Evolutionary conservation across 352 stramenopile species (phyloP).

Genomic region (Globisporangium cystogenes): DNA sequence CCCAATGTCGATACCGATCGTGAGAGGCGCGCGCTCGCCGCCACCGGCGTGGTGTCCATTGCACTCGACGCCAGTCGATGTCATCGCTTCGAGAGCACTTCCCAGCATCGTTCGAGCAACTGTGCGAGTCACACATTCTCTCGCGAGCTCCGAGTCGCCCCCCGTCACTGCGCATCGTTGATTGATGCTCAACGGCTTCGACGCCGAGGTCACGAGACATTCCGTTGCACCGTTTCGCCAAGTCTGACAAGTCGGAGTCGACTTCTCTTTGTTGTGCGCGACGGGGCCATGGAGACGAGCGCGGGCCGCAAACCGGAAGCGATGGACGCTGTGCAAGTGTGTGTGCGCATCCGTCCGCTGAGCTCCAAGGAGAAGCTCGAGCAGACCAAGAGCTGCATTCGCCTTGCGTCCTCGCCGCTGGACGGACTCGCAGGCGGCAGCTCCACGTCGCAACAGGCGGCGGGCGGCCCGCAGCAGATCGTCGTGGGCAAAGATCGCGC

Average conservation of each 20-base stretch:
- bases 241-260: too few relatives aligned
- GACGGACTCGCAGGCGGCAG: constrained; percentile 34
- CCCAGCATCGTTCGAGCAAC: too few relatives aligned
- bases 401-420: constrained; percentile 35
- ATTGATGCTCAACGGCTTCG: background rate
- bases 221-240: too few relatives aligned
- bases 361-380: constrained; percentile 57
- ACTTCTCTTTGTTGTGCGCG: too few relatives aligned
- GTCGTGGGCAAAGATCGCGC: constrained; percentile 77
- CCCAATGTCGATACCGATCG: constrained; percentile 11
- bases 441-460: background rate
- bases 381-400: constrained; percentile 74
- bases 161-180: background rate
- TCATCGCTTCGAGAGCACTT: background rate
- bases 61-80: background rate
- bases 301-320: constrained; percentile 25
- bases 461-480: constrained; percentile 45
- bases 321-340: constrained; percentile 65
- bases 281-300: background rate
- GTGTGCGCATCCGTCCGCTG: constrained; percentile 67
- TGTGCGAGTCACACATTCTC: background rate
- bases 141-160: background rate
- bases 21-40: background rate
- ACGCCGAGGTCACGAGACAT: too few relatives aligned
- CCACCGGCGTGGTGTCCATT: background rate